Conservation (phyloP, 2,329 filamentous ascomycete genomes). For the Colletotrichum neosansevieriae region DNA sequence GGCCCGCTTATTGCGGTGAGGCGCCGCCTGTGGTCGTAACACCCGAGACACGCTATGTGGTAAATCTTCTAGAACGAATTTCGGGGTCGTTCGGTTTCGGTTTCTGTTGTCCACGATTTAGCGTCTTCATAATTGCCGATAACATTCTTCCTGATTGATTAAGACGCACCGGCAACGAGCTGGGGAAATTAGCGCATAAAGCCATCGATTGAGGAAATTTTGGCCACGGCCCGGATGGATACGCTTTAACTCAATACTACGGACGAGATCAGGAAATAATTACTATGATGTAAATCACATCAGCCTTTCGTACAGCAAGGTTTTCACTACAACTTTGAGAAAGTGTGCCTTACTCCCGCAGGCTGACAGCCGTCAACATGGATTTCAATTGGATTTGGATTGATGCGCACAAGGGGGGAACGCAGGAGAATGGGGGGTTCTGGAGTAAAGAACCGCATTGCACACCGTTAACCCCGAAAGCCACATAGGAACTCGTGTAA, state of each 20-base stretch:
- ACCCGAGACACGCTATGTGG: neutral
- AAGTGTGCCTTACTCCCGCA: slow-evolving; percentile 26
- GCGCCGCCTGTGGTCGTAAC: too few species aligned
- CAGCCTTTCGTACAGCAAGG: slow-evolving; percentile 17
- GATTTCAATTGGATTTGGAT: slow-evolving; percentile 1
- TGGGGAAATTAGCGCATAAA: slow-evolving; percentile 12
- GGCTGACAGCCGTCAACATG: slow-evolving; percentile 18
- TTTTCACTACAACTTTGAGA: neutral
- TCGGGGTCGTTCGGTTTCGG: slow-evolving; percentile 23
- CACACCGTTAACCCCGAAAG: slow-evolving; percentile 25
- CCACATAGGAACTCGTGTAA: neutral
- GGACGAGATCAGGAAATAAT: neutral
- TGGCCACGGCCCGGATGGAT: slow-evolving; percentile 13
- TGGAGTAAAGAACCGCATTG: neutral
- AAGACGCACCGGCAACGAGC: neutral
- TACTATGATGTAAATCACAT: neutral
- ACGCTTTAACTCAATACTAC: neutral
- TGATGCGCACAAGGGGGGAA: slow-evolving; percentile 7
- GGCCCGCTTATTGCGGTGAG: too few species aligned
- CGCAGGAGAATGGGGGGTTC: neutral
- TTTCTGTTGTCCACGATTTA: too few species aligned
- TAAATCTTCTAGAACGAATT: slow-evolving; percentile 16
- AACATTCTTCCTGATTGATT: neutral
- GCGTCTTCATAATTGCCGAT: neutral
- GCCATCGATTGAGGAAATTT: neutral